phyloP scores from a whole-genome alignment of 2,329 filamentous ascomycete genomes.

The Cadophora sp. region DNA sequence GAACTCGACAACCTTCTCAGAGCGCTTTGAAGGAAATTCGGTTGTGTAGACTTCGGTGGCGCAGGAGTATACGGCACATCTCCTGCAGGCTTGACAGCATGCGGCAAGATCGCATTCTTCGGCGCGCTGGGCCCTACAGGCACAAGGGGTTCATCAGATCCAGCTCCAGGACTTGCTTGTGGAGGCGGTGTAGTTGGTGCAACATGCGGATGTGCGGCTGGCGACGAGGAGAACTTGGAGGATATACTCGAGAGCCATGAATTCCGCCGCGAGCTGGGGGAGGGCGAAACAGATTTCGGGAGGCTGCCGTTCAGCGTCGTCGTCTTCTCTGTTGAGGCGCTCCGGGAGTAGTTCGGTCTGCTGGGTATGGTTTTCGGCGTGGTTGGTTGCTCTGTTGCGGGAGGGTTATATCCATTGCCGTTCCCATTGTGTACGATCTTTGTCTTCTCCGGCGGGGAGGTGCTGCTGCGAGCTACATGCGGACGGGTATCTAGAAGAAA shows the following conservation, averaged over 20 bases:
- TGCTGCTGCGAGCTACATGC: constrained; percentile 22
- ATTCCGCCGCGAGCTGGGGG: constrained; percentile 56
- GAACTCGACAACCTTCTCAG: constrained; percentile 83
- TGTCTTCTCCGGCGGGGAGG: constrained; percentile 27
- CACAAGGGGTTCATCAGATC: constrained; percentile 47
- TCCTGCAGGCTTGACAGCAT: constrained; percentile 61
- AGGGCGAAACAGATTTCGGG: constrained; percentile 37
- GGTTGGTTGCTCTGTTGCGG: constrained; percentile 25
- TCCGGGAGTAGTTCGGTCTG: constrained; percentile 39
- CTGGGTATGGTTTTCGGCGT: constrained; percentile 37
- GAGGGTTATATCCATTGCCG: constrained; percentile 25
- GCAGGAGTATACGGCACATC: constrained; percentile 75
- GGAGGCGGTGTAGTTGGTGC: constrained; percentile 28
- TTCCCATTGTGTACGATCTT: constrained; percentile 35
- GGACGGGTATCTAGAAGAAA: constrained; percentile 29
- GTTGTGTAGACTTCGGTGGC: constrained; percentile 71
- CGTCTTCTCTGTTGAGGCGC: constrained; percentile 38
- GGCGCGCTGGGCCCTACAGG: constrained; percentile 47
- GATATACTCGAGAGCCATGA: constrained; percentile 96
- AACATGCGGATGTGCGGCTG: constrained; percentile 37
- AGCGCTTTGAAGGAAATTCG: constrained; percentile 80
- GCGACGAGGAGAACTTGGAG: constrained; percentile 81
- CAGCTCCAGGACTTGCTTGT: not conserved
- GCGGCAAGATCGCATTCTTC: constrained; percentile 66
- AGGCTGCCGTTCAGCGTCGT: constrained; percentile 36